Evolutionary conservation across 1,284 basidiomycete genomes (phyloP), one percentile per base, ranked within the genome.

Genomic region (Tylopilus sp.): DNA sequence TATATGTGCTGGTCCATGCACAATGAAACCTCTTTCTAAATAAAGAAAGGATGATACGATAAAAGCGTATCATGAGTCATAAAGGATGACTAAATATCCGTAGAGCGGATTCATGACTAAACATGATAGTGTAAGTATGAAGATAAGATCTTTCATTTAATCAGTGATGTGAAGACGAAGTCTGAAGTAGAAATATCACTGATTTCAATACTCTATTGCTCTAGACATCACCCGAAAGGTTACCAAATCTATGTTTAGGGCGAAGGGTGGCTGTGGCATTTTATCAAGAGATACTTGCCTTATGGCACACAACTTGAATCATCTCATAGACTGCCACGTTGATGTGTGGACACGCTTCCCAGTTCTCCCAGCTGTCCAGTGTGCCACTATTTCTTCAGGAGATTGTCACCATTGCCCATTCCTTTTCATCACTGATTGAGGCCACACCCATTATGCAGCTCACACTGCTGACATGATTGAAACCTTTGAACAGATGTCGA

Each of bases 261-360:
- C 85, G 62, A 79, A 81, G 6, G 62, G 56, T 24, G 66, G 66
- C 22, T 52, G 62, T 1, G 52, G 69, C 12, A 10, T 10, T 36
- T 53, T 75, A 29, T 72, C 72, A 4, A 67, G 67, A 7, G 66
- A 69, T 12, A 61, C 66, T 10, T 58, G 44, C 29, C 53, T 62
- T 22, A 81, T 83, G 0, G 66, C 68, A 2, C 82, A 87, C 69
- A 89, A 89, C n/a, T n/a, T n/a, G n/a, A n/a, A n/a, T 64, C 83
- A 77, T 57, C 66, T 90, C 36, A 70, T 90, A 32, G 87, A 89
- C 62, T 89, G 87, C 63, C 84, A 87, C 60, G 73, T 80, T 0
- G 88, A 89, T 18, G 83, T 88, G 51, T 90, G 89, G 89, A 86
- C 83, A 7, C 84, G 87, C 7, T 90, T 87, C 65, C 88, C 88